Conservation (phyloP, 192 early-diverging fungal species). For the Funneliformis geosporum region DNA sequence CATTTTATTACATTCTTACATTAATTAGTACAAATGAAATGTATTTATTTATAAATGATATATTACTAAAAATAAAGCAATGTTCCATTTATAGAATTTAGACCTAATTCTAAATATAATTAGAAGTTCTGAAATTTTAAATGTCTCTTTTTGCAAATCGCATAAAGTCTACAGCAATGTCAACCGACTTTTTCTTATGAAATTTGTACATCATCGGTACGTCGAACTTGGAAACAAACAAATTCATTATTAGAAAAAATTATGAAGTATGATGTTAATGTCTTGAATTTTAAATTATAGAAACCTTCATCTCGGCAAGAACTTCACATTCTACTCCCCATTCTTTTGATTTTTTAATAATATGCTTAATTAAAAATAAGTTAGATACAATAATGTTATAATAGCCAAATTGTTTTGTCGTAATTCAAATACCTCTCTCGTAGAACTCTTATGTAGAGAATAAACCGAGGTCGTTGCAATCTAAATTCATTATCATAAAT, state of each 20-base stretch:
- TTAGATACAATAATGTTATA: not conserved
- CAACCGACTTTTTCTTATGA: conserved; percentile 72
- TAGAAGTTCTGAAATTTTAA: not conserved
- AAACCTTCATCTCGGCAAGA: conserved; percentile 69
- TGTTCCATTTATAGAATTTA: too few species aligned
- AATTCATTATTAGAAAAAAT: too few species aligned
- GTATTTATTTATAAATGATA: too few species aligned
- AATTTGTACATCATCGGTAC: conserved; percentile 80
- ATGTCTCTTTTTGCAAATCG: conserved; percentile 53
- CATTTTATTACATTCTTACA: too few species aligned
- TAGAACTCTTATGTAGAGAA: conserved; percentile 78
- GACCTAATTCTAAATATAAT: too few species aligned
- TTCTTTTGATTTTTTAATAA: conserved; percentile 67
- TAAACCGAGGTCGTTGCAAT: conserved; percentile 68
- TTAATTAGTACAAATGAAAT: too few species aligned
- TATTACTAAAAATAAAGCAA: too few species aligned
- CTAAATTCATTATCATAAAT: conserved; percentile 16
- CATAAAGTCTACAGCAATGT: conserved; percentile 73
- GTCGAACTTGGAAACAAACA: conserved; percentile 64
- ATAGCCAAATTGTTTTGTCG: not conserved
- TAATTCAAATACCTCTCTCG: conserved; percentile 52
- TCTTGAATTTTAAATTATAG: not conserved
- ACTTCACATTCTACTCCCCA: conserved; percentile 76
- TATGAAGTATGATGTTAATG: not conserved
- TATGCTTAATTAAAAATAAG: conserved; percentile 44